A percentile compares a stretch with the other conserved stretches of the same genome.
Conservation (phyloP, 495 filamentous ascomycete genomes). For the Cercophora sp. region DNA sequence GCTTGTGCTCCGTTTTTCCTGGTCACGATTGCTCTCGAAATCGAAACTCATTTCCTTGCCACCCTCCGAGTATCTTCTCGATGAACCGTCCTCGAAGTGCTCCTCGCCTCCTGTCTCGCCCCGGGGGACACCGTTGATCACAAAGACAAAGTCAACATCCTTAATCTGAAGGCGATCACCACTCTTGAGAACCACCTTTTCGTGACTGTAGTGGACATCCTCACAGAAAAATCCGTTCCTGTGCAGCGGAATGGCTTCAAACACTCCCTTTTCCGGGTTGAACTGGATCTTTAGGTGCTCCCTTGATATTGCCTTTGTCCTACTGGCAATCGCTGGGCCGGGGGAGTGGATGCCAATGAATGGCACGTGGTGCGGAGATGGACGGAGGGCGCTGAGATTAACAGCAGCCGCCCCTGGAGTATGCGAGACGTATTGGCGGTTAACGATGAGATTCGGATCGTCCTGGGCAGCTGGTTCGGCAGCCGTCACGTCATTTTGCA, state of each 20-base stretch:
- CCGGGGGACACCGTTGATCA: slow-evolving; percentile 66
- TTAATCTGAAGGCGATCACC: slow-evolving; percentile 76
- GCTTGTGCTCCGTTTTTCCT: slow-evolving; percentile 50
- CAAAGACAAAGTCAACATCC: slow-evolving; percentile 67
- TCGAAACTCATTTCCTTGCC: slow-evolving; percentile 61
- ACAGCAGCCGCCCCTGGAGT: slow-evolving; percentile 47
- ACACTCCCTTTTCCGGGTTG: slow-evolving; percentile 67
- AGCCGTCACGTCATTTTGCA: slow-evolving; percentile 5
- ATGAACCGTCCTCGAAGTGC: slow-evolving; percentile 29
- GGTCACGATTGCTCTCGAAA: slow-evolving; percentile 57
- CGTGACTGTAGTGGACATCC: slow-evolving; percentile 61
- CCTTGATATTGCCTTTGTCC: slow-evolving; percentile 74
- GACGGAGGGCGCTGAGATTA: slow-evolving; percentile 47
- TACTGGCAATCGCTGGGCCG: slow-evolving; percentile 52
- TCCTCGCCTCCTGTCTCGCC: slow-evolving; percentile 66
- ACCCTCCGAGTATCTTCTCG: slow-evolving; percentile 45
- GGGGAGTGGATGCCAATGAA: slow-evolving; percentile 79
- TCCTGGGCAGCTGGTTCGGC: slow-evolving; percentile 17
- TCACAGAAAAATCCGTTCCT: slow-evolving; percentile 85
- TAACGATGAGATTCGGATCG: slow-evolving; percentile 30
- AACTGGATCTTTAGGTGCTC: slow-evolving; percentile 81
- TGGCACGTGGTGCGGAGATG: slow-evolving; percentile 61
- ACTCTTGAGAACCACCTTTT: slow-evolving; percentile 62
- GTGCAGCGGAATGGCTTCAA: slow-evolving; percentile 76
- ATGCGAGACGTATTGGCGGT: slow-evolving; percentile 48